Conservation (phyloP, 2,329 filamentous ascomycete species). For the Botrytis squamosa region DNA sequence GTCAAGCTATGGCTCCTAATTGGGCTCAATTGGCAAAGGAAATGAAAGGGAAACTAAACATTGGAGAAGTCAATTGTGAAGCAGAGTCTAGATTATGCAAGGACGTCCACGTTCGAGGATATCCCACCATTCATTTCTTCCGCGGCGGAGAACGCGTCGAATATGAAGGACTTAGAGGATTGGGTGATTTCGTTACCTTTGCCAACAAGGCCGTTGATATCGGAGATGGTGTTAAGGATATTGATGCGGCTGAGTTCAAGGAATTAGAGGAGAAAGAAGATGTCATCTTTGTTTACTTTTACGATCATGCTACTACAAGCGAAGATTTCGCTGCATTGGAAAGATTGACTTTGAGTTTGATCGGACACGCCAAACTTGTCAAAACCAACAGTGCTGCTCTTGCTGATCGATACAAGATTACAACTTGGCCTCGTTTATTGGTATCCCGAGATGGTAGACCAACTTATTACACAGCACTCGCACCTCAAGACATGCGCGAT, state of each 20-base stretch:
- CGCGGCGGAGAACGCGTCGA: slow-evolving; percentile 87
- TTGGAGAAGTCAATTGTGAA: slow-evolving; percentile 97
- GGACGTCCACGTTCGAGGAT: slow-evolving; percentile 75
- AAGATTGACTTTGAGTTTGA: slow-evolving; percentile 78
- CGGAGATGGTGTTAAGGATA: slow-evolving; percentile 73
- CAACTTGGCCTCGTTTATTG: slow-evolving; percentile 90
- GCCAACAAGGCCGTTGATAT: slow-evolving; percentile 82
- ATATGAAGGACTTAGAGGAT: slow-evolving; percentile 85
- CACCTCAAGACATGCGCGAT: slow-evolving; percentile 90
- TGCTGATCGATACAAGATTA: slow-evolving; percentile 85
- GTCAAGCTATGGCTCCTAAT: slow-evolving; percentile 84
- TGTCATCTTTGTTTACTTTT: slow-evolving; percentile 96
- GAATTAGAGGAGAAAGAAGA: slow-evolving; percentile 89
- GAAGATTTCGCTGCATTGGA: slow-evolving; percentile 92
- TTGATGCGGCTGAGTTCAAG: slow-evolving; percentile 73
- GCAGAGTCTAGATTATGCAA: slow-evolving; percentile 85
- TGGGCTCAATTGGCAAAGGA: slow-evolving; percentile 89
- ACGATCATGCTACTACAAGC: slow-evolving; percentile 87
- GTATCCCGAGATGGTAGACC: slow-evolving; percentile 87
- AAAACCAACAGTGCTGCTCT: slow-evolving; percentile 81
- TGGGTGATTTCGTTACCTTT: slow-evolving; percentile 86
- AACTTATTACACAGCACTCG: slow-evolving; percentile 84
- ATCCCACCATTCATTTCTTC: slow-evolving; percentile 91
- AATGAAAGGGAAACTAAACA: slow-evolving; percentile 84
- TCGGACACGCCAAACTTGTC: slow-evolving; percentile 88